These are phyloP conservation scores for Silene conica DNA, from an alignment of 148 eudicot genomes.

Conservation along the genomic window DNA sequence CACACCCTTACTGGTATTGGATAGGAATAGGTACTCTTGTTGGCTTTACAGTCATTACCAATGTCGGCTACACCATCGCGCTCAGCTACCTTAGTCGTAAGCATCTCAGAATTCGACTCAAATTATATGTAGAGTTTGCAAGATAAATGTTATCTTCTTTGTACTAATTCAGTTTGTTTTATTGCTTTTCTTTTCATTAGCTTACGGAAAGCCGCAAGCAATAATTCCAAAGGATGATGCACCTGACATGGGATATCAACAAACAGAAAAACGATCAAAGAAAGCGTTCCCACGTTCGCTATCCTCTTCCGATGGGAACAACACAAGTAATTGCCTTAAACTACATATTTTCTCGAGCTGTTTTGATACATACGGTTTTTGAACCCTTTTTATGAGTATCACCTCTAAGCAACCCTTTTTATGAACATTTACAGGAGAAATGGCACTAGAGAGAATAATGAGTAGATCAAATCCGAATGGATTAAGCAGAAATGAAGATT, in stretches of 20 bases:
- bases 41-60: constrained; percentile 61
- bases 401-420: too few relatives aligned
- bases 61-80: constrained; percentile 66
- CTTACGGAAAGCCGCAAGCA: constrained; percentile 68
- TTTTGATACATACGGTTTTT: too few relatives aligned
- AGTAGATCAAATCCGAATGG: constrained; percentile 37
- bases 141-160: background rate
- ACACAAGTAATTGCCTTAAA: constrained; percentile 33
- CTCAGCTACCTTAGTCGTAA: constrained; percentile 82
- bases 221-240: constrained; percentile 52
- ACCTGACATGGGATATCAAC: constrained; percentile 21
- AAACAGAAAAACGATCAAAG: constrained; percentile 11
- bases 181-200: constrained; percentile 20
- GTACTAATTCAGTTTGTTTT: constrained; percentile 5
- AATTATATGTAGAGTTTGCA: background rate
- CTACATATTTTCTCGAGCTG: background rate
- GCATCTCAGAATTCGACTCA: constrained; percentile 18
- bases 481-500: constrained; percentile 32
- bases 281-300: constrained; percentile 26
- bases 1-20: constrained; percentile 71
- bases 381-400: too few relatives aligned
- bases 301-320: constrained; percentile 42
- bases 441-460: constrained; percentile 32
- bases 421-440: constrained; percentile 25
- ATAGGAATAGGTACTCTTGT: constrained; percentile 73